Evolutionary conservation across 106 monocot genomes (phyloP).

Genomic region (Cymbidium sinense): DNA sequence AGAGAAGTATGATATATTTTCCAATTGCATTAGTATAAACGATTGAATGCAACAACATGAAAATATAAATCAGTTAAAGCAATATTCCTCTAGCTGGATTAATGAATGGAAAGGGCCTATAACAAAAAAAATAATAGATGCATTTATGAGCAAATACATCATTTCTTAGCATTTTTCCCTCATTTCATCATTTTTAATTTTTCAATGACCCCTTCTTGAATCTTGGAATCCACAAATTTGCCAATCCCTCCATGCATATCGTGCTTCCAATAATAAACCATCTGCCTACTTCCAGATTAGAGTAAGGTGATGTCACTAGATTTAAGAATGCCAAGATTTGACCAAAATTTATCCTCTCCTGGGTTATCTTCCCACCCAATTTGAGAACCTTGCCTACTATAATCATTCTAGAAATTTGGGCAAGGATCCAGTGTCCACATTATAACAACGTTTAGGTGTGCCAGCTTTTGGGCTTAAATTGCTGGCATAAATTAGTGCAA

Average conservation of each 20-base stretch:
- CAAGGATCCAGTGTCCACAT: not conserved
- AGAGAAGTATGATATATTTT: not conserved
- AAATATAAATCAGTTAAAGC: not conserved
- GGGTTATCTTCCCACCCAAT: not conserved
- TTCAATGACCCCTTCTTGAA: too few relatives aligned
- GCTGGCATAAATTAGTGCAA: not conserved
- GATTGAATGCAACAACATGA: not conserved
- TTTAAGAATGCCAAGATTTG: too few relatives aligned
- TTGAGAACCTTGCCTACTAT: not conserved
- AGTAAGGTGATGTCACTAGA: too few relatives aligned
- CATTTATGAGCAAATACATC: not conserved
- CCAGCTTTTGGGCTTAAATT: not conserved
- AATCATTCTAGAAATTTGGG: not conserved
- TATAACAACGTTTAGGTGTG: not conserved
- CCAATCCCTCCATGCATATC: too few relatives aligned
- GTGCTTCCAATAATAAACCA: too few relatives aligned
- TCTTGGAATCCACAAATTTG: too few relatives aligned
- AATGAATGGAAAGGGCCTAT: too few relatives aligned
- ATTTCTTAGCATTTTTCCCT: not conserved
- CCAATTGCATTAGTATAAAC: not conserved
- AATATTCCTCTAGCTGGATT: too few relatives aligned
- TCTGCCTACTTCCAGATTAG: too few relatives aligned
- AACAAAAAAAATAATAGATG: not conserved
- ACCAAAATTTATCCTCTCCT: not conserved
- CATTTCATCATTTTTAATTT: not conserved